Base-by-base conservation (phyloP, 2,329 filamentous ascomycete species). In the Phialophora verrucosa region DNA sequence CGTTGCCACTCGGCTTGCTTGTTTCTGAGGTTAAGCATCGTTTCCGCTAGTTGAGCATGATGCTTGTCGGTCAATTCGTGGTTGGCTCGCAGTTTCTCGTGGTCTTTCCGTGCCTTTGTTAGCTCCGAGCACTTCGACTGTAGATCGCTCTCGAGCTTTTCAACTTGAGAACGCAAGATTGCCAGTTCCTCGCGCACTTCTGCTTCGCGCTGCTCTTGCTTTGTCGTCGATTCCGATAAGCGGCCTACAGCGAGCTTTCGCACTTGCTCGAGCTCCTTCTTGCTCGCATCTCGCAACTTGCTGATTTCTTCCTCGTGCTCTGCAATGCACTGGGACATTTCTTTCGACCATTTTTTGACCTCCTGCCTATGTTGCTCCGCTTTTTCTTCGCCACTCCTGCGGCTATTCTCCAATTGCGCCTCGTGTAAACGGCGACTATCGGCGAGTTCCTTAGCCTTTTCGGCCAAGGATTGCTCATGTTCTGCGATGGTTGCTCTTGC, bases 1-100 rank as follows among this genome's bases (percentile, higher is more conserved):
- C 81, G 79, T 60, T 81, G 80, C 75, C 84, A 79, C 64, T 80
- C 78, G 53, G 81, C 78, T 78, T 84, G 85, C 12, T 65, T 82
- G 78, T 60, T 79, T 79, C 68, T 82, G 79, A 71, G 81, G 74
- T 68, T 74, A 74, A 59, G 38, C 57, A 72, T 68, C 7, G 64
- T 35, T 50, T 63, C 49, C 2, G 58, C 63, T 25, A 72, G 53
- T 27, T 68, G 60, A 25, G 54, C 51, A 51, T 68, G 72, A 63
- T 64, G 64, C 62, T 62, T 70, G 51, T 35, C 66, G 65, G 62
- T 68, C 66, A 53, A 69, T 57, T 64, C 64, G 49, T 68, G 65
- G 7, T 61, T 59, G 2, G 32, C 51, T 53, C 70, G 63, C n/a
- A 72, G 68, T n/a, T 8, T 35, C 20, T 61, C 32, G 50, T 71